Evolutionary conservation across 768 basidiomycete genomes (phyloP).

Genomic region (Butyriboletus loyo): DNA sequence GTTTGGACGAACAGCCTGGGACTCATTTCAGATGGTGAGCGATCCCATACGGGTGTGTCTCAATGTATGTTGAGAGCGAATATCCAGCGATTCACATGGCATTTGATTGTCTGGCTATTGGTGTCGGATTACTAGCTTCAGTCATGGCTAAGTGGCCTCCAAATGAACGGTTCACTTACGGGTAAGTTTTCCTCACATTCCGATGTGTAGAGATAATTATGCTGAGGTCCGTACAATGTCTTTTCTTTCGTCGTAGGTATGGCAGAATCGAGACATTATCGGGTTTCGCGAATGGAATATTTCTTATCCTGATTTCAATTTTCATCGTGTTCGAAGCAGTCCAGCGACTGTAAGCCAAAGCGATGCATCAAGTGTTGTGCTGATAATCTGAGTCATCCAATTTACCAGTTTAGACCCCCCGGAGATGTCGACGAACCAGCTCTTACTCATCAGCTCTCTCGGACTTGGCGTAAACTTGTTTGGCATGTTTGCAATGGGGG

Average conservation of each 20-base stretch:
- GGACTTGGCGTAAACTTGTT: slow-evolving; percentile 94
- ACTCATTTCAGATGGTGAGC: slow-evolving; percentile 90
- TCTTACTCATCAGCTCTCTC: slow-evolving; percentile 83
- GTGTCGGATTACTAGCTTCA: slow-evolving; percentile 90
- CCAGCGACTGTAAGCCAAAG: slow-evolving; percentile 69
- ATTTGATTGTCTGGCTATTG: slow-evolving; percentile 97
- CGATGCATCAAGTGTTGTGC: slow-evolving; percentile 20
- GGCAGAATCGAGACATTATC: slow-evolving; percentile 96
- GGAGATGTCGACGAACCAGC: slow-evolving; percentile 95
- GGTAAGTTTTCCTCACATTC: slow-evolving; percentile 45
- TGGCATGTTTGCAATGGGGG: slow-evolving; percentile 99
- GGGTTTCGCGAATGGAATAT: slow-evolving; percentile 97
- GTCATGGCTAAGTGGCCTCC: slow-evolving; percentile 99
- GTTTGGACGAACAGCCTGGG: slow-evolving; percentile 98
- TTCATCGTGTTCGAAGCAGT: slow-evolving; percentile 99
- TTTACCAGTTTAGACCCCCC: slow-evolving; percentile 78
- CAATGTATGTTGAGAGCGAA: background rate
- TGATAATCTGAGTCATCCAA: background rate
- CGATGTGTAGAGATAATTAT: background rate
- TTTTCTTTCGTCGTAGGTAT: slow-evolving; percentile 53
- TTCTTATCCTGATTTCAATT: slow-evolving; percentile 88
- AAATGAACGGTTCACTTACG: slow-evolving; percentile 93
- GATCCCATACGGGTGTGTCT: background rate
- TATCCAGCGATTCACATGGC: slow-evolving; percentile 97
- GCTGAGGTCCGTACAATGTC: background rate